phyloP scores from a whole-genome alignment of 2,329 filamentous ascomycete genomes.

The Cordyceps farinosa region DNA sequence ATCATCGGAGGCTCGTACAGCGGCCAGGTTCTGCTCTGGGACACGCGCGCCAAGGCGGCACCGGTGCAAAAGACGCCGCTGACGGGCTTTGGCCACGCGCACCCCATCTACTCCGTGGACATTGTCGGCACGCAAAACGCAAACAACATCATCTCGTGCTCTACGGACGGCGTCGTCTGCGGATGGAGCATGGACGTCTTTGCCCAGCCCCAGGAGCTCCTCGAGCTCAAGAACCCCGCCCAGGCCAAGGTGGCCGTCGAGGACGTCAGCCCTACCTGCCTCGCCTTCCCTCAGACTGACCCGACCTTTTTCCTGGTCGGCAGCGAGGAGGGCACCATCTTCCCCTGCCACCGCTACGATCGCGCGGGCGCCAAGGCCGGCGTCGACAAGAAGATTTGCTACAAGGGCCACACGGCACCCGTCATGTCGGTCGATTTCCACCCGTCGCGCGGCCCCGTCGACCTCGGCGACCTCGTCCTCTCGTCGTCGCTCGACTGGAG shows the following conservation, averaged over 20 bases:
- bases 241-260: slow-evolving; percentile 76
- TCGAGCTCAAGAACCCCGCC: slow-evolving; percentile 80
- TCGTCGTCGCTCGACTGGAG: slow-evolving; percentile 95
- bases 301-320: slow-evolving; percentile 97
- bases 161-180: slow-evolving; percentile 93
- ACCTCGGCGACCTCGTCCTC: slow-evolving; percentile 89
- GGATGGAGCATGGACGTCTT: slow-evolving; percentile 98
- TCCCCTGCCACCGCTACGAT: slow-evolving; percentile 95
- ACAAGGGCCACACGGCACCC: slow-evolving; percentile 85
- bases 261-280: slow-evolving; percentile 89
- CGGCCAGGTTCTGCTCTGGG: slow-evolving; percentile 94
- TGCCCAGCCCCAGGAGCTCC: slow-evolving; percentile 88
- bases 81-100: slow-evolving; percentile 91
- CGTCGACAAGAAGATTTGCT: slow-evolving; percentile 83
- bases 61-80: slow-evolving; percentile 95
- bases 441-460: slow-evolving; percentile 84
- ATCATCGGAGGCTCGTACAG: slow-evolving; percentile 96
- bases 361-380: slow-evolving; percentile 95
- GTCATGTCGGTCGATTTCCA: slow-evolving; percentile 98
- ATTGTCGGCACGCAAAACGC: slow-evolving; percentile 98
- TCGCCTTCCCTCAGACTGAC: slow-evolving; percentile 91
- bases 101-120: slow-evolving; percentile 91
- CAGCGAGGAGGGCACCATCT: slow-evolving; percentile 94
- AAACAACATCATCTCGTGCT: slow-evolving; percentile 96
- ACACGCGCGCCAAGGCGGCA: slow-evolving; percentile 82